Conservation (phyloP, 108 stramenopile species). For the Nannochloropsis oceanica region DNA sequence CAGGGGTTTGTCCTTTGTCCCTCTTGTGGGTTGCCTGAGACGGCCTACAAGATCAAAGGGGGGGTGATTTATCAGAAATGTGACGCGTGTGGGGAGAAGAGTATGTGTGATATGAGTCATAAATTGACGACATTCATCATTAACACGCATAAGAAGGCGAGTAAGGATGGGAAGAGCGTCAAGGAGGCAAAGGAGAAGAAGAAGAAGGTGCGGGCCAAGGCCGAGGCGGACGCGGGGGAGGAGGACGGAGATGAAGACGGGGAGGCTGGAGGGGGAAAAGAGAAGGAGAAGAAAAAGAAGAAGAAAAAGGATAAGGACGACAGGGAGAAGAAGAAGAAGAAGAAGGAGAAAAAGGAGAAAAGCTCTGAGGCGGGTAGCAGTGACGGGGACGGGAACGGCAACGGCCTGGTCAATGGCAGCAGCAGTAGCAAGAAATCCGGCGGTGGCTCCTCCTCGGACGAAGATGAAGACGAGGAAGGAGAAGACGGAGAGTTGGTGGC, state of each 20-base stretch:
- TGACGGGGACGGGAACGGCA: slow-evolving; percentile 13
- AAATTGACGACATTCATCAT: slow-evolving; percentile 63
- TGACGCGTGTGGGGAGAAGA: slow-evolving; percentile 89
- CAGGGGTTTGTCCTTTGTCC: slow-evolving; percentile 93
- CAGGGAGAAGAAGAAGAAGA: slow-evolving; percentile 15
- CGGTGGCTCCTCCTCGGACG: neutral
- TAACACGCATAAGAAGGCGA: slow-evolving; percentile 28
- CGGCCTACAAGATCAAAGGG: slow-evolving; percentile 82
- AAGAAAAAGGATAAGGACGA: slow-evolving; percentile 27
- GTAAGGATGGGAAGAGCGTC: slow-evolving; percentile 18
- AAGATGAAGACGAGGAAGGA: neutral
- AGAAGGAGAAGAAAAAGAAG: slow-evolving; percentile 41
- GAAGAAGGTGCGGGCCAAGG: slow-evolving; percentile 11
- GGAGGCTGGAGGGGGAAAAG: slow-evolving; percentile 19
- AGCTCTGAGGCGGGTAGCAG: neutral
- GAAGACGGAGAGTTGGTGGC: slow-evolving; percentile 27
- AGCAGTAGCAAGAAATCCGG: neutral
- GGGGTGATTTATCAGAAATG: slow-evolving; percentile 83
- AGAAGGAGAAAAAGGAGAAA: slow-evolving; percentile 1
- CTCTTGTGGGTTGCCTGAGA: slow-evolving; percentile 86
- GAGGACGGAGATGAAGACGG: slow-evolving; percentile 37
- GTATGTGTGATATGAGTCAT: slow-evolving; percentile 90
- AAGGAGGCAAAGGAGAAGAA: slow-evolving; percentile 40
- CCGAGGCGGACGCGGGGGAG: neutral
- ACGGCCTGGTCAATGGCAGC: neutral